phyloP scores from a whole-genome alignment of 805 yeast genomes.

The Hemisphaericaspora nanyangensis region DNA sequence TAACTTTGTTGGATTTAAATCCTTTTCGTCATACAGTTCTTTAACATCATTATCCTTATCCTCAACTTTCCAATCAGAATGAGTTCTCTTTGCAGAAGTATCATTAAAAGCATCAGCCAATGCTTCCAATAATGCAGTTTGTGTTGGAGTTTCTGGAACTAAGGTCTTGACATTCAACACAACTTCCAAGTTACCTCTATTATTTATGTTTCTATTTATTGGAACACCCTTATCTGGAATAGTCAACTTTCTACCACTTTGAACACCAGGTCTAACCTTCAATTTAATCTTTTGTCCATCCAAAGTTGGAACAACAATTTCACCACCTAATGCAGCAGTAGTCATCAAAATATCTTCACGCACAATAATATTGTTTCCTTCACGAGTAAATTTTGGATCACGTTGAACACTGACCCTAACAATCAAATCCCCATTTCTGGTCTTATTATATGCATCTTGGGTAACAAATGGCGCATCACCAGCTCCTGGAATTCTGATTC shows the following conservation, averaged over 20 bases:
- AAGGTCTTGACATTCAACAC: slow-evolving; percentile 65
- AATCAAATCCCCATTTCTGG: slow-evolving; percentile 82
- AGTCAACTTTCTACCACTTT: slow-evolving; percentile 65
- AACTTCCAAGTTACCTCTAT: slow-evolving; percentile 80
- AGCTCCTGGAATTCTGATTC: slow-evolving; percentile 78
- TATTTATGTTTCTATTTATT: slow-evolving; percentile 41
- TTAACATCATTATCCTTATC: slow-evolving; percentile 21
- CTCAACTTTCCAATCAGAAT: slow-evolving; percentile 38
- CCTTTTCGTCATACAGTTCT: slow-evolving; percentile 28
- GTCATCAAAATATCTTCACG: slow-evolving; percentile 79
- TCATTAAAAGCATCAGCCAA: slow-evolving; percentile 90
- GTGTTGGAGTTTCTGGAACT: slow-evolving; percentile 77
- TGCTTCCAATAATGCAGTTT: slow-evolving; percentile 86
- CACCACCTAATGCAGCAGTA: slow-evolving; percentile 95
- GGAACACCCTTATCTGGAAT: slow-evolving; percentile 91
- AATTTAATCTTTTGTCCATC: slow-evolving; percentile 74
- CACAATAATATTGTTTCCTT: slow-evolving; percentile 62
- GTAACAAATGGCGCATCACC: slow-evolving; percentile 86
- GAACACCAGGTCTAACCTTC: slow-evolving; percentile 82
- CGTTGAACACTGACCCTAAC: slow-evolving; percentile 75
- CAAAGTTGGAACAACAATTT: slow-evolving; percentile 83
- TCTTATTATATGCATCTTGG: slow-evolving; percentile 62
- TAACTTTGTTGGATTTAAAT: slow-evolving; percentile 47
- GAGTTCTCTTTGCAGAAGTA: slow-evolving; percentile 67
- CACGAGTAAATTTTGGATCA: slow-evolving; percentile 67